Base-by-base conservation (phyloP, 352 stramenopile genomes). In the Phytophthora rubi region DNA sequence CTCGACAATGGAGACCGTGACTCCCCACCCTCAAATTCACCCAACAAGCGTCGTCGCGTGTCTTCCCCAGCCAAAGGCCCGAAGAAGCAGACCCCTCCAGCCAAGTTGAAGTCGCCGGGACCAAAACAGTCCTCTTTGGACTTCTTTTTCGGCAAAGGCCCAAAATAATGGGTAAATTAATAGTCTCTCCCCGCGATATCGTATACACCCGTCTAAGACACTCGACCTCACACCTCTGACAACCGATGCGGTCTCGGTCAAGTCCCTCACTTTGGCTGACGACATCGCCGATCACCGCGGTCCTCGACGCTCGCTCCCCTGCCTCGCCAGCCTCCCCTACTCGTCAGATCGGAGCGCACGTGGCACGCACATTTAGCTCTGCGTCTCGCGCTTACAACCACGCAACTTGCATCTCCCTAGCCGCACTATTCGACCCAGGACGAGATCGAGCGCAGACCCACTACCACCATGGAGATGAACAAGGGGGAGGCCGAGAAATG, bases 401-500 rank as follows among this genome's bases (percentile, higher is more conserved):
- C 65, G 65, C 44, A 58, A 68, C 32, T 68, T 49, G 2, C 30
- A 54, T n/a, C 5, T 59, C 12, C 2, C 59, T 47, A 68, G n/a
- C 26, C 35, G 35, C 37, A 68, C 30, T 62, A 66, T 53, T 21
- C 15, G 33, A 33, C 16, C 53, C 55, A 42, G 15, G 62, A 72
- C 47, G 12, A 62, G 55, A 35, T 64, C 13, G 0, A 28, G n/a
- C 28, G 6, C 49, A 28, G 9, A 44, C 7, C 13, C 13, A 64
- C 53, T 51, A 10, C 15, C 52, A 66, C 69, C 62, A 96, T 96
- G 89, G 89, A 96, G 86, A 96, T 96, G 89, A 98, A 98, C 73
- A 92, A 90, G 65, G 89, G 89, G 66, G 92, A 98, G 67, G 92
- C 92, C 64, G 91, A 98, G 81, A 96, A 97, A 70, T 97, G 91